A percentile compares a stretch with the other conserved stretches of the same genome.
These are phyloP conservation scores for Collybia nuda DNA, from an alignment of 768 basidiomycete species.

Conservation along the genomic window DNA sequence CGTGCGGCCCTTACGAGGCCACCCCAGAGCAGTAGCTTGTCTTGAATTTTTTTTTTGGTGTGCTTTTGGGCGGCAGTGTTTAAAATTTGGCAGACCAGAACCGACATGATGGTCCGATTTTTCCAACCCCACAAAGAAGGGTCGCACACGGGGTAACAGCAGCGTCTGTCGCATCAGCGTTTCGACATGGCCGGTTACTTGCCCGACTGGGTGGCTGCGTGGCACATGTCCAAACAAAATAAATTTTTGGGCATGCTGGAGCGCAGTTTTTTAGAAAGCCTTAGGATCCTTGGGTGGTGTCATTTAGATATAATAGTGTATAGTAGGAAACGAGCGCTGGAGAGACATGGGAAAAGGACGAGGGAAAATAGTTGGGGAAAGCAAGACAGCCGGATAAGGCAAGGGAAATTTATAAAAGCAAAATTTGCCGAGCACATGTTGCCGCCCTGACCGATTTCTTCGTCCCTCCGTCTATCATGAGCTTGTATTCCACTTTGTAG, in stretches of 20 bases:
- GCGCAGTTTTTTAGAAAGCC: neutral
- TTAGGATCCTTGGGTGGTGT: too few species aligned
- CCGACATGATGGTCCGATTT: too few species aligned
- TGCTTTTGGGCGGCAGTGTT: too few species aligned
- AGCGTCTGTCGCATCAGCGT: neutral
- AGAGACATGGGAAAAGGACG: neutral
- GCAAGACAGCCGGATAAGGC: slow-evolving; percentile 17
- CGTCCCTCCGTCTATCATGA: slow-evolving; percentile 19
- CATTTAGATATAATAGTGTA: neutral
- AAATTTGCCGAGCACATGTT: slow-evolving; percentile 21
- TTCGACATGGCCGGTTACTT: neutral
- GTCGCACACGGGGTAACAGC: too few species aligned
- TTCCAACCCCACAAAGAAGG: too few species aligned
- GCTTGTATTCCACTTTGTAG: slow-evolving; percentile 20
- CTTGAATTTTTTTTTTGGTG: too few species aligned
- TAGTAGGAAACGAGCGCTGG: neutral
- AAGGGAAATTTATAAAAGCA: slow-evolving; percentile 16
- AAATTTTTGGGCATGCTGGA: neutral
- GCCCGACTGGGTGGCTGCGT: neutral
- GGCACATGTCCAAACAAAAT: neutral
- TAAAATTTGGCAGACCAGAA: too few species aligned
- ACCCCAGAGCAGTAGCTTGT: too few species aligned
- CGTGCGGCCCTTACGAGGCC: too few species aligned
- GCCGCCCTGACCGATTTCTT: slow-evolving; percentile 18
- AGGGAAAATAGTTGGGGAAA: neutral